phyloP scores from a whole-genome alignment of 257 asterid species.

The Capsicum rhomboideum region DNA sequence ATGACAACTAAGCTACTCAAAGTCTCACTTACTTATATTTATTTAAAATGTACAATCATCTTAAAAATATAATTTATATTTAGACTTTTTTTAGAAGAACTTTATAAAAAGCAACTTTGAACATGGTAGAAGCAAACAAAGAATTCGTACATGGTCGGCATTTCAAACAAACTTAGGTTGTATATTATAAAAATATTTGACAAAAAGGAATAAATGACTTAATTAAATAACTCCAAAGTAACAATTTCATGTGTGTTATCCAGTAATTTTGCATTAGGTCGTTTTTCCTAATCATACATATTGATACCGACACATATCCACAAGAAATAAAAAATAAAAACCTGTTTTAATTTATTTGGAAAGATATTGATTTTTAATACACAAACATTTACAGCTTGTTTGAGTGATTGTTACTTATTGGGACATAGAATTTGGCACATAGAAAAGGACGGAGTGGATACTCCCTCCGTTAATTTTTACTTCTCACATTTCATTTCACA shows the following conservation, averaged over 20 bases:
- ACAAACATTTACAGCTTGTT: not conserved
- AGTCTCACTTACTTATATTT: too few species aligned
- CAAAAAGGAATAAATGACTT: not conserved
- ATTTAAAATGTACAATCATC: not conserved
- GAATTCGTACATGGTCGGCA: not conserved
- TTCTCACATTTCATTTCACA: too few species aligned
- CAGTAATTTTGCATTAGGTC: not conserved
- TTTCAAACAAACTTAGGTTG: not conserved
- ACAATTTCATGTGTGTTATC: not conserved
- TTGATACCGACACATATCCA: not conserved
- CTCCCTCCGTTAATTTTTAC: too few species aligned
- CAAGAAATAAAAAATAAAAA: not conserved
- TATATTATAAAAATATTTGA: not conserved
- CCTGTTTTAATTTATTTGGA: not conserved
- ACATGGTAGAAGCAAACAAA: not conserved
- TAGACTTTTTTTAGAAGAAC: not conserved
- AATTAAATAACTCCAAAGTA: not conserved
- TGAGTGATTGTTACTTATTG: not conserved
- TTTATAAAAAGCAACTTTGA: not conserved
- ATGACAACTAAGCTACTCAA: too few species aligned
- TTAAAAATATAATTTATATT: not conserved
- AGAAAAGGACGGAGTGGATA: not conserved
- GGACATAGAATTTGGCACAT: not conserved
- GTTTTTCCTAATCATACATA: conserved; percentile 7
- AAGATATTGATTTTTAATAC: not conserved